Evolutionary conservation across 768 basidiomycete species (phyloP).

Genomic region (Calocera cornea): DNA sequence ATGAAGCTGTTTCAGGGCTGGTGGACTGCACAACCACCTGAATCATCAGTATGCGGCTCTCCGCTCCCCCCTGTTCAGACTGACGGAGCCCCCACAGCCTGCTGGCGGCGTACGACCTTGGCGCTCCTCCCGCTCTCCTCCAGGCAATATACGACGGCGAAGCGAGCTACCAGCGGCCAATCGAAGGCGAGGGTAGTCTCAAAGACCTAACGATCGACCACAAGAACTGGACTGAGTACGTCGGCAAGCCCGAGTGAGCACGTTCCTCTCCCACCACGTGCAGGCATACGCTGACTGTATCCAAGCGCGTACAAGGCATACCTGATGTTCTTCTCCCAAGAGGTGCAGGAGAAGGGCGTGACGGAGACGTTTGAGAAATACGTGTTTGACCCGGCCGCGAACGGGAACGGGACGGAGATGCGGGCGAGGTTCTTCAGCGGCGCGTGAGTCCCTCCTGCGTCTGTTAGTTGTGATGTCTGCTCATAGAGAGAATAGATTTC

Average conservation of each 20-base stretch:
- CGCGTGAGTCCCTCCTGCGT: conserved; percentile 21
- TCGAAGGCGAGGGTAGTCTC: conserved; percentile 25
- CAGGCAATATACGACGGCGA: conserved; percentile 39
- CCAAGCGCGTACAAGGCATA: conserved; percentile 23
- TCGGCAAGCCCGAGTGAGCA: conserved; percentile 37
- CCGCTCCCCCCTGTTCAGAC: background rate
- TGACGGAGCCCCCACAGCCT: conserved; percentile 25
- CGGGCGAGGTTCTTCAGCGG: conserved; percentile 26
- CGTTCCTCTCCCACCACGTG: conserved; percentile 17
- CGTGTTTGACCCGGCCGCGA: conserved; percentile 30
- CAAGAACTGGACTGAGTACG: conserved; percentile 37
- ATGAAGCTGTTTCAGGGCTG: conserved; percentile 6
- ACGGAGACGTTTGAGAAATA: conserved; percentile 35
- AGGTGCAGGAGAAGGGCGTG: conserved; percentile 29
- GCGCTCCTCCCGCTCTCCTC: conserved; percentile 34
- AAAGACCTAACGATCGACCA: conserved; percentile 24
- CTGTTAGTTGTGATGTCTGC: too few species aligned
- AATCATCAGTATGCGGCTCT: conserved; percentile 44
- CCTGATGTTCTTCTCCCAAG: conserved; percentile 27
- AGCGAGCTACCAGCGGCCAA: conserved; percentile 28
- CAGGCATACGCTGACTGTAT: conserved; percentile 22
- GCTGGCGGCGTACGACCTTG: conserved; percentile 44
- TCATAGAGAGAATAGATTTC: conserved; percentile 27
- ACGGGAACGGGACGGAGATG: conserved; percentile 25
- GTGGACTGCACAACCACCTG: conserved; percentile 43